Evolutionary conservation across 2,329 filamentous ascomycete species (phyloP).

Genomic region (Coniella lustricola): DNA sequence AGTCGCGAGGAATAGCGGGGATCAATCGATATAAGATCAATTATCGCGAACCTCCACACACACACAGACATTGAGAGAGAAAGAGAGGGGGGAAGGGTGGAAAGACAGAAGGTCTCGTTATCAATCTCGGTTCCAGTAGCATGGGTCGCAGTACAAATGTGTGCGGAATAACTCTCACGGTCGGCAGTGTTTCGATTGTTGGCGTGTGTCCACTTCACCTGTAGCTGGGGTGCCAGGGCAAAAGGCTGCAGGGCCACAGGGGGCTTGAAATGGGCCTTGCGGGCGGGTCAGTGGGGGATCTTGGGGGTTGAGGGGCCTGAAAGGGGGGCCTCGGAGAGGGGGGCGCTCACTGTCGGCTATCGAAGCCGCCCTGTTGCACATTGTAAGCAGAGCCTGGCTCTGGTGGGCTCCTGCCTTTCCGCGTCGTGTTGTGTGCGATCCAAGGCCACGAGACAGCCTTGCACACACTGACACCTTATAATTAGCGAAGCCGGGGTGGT

Average conservation of each 20-base stretch:
- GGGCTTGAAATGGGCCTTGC: too few species aligned
- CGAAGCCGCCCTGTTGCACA: too few species aligned
- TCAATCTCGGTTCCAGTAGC: slow-evolving; percentile 2
- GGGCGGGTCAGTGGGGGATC: too few species aligned
- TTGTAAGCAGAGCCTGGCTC: too few species aligned
- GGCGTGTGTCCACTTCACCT: too few species aligned
- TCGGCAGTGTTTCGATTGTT: slow-evolving; percentile 1
- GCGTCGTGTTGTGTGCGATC: not conserved
- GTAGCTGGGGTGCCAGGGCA: too few species aligned
- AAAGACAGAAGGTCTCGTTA: not conserved
- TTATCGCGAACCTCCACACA: too few species aligned
- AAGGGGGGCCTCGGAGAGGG: not conserved
- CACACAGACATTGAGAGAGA: too few species aligned
- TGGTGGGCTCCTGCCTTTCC: not conserved
- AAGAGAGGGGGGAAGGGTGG: too few species aligned
- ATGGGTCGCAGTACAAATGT: not conserved
- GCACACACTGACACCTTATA: not conserved
- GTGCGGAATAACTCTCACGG: not conserved
- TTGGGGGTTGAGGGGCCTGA: too few species aligned
- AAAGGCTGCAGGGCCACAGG: not conserved
- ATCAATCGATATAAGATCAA: not conserved
- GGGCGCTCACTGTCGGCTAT: too few species aligned
- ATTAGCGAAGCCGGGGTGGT: not conserved
- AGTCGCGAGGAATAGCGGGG: not conserved
- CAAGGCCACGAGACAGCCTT: slow-evolving; percentile 10